Base-by-base conservation (phyloP, 2,329 filamentous ascomycete genomes). In the Eutypa lata region DNA sequence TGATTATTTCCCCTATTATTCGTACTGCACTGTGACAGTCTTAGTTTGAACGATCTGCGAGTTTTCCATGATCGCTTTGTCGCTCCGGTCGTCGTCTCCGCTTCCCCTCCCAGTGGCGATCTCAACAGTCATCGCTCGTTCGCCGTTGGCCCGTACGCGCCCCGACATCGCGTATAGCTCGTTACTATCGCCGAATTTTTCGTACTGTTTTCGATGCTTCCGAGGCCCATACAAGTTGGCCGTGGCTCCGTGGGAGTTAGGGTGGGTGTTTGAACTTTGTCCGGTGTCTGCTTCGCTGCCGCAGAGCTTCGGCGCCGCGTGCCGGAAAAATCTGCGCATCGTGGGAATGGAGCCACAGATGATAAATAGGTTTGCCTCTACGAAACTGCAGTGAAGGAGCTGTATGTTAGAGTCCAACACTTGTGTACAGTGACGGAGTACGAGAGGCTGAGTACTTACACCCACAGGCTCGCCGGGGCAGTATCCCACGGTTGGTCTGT, bases 341-440 rank as follows among this genome's bases (percentile, higher is more conserved):
- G 71, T 73, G 1, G 71, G 70, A 52, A 73, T 67, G 42, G 63
- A 69, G 46, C 64, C 65, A 47, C 69, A 64, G 28, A 63, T 61
- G 19, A 65, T 53, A 47, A 67, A 60, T 2, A 64, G 53, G 48
- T 64, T 66, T 6, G 60, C 60, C 53, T 69, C 66, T 42, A 68
- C 52, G 44, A 69, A 63, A 19, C 67, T 68, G 35, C 8, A 26
- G 18, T 19, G 1, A 21, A 44, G 18, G 19, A 10, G 11, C 10
- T 24, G 8, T 31, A 2, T 2, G n/a, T 31, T 6, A 19, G 26
- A 13, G 21, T 24, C 5, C 21, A 11, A 22, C 10, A 8, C 1
- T 7, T 28, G 16, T 7, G 10, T 5, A 26, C 22, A 22, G 7
- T 45, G 42, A 19, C 22, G 5, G n/a, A 19, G 21, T n/a, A 7